phyloP scores from a whole-genome alignment of 805 yeast genomes.

The Zygoascus biomembranicola region DNA sequence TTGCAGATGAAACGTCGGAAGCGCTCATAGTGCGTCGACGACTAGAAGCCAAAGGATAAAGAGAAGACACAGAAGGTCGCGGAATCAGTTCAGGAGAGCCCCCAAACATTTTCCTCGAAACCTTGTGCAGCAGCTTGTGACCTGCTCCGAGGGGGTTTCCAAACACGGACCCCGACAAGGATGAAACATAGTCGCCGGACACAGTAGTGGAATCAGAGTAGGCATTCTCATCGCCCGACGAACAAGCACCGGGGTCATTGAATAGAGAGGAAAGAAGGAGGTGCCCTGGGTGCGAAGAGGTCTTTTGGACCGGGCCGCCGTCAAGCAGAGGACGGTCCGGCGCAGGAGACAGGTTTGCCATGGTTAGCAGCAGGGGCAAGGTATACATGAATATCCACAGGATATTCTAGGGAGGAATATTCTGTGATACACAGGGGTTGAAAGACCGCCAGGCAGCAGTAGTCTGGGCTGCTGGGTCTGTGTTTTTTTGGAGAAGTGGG shows the following conservation, averaged over 20 bases:
- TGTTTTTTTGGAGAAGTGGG: too few relatives aligned
- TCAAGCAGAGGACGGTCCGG: too few relatives aligned
- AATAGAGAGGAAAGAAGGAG: background rate
- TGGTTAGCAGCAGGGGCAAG: too few relatives aligned
- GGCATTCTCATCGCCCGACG: background rate
- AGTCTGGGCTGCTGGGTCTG: background rate
- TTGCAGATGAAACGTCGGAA: background rate
- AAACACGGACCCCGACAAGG: background rate
- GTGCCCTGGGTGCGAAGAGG: background rate
- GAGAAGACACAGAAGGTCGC: background rate
- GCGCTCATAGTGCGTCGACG: background rate
- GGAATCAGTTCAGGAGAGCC: background rate
- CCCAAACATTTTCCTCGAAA: background rate
- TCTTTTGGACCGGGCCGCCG: background rate
- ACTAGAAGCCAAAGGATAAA: background rate
- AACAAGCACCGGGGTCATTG: background rate
- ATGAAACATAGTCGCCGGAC: background rate
- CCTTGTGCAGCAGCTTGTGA: background rate
- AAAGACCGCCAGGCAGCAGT: background rate
- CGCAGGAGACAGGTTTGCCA: background rate
- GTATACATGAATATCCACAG: too few relatives aligned
- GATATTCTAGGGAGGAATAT: background rate
- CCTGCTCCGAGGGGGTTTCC: background rate
- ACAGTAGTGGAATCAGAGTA: background rate
- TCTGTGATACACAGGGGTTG: background rate